Evolutionary conservation across 2,329 filamentous ascomycete species (phyloP), one percentile per base, ranked within the genome.

Genomic region (Rutstroemia sp.): DNA sequence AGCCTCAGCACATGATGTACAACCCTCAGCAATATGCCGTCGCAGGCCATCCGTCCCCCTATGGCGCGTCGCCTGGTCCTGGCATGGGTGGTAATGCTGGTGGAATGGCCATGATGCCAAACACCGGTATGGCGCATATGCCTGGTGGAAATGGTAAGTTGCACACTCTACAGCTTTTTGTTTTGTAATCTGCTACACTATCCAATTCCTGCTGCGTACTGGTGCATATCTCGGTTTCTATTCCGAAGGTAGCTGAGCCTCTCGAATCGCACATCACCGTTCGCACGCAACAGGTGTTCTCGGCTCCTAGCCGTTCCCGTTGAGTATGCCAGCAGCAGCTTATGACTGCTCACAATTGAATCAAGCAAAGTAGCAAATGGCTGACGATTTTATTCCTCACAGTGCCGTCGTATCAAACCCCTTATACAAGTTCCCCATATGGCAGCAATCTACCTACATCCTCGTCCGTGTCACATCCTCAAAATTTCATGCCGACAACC

Each of bases 401-500:
- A 82, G 80, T 83, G 75, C 70, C 78, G 63, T 67, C 69, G 49
- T 83, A 78, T 61, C 82, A 82, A 61, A 73, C 80, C 42, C 80
- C 82, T 52, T 85, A 81, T 62, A 76, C 79, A 23, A 75, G 73
- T 64, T 77, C 78, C 38, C 77, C 81, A 5, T 85, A 84, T 65
- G 79, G 78, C 48, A 62, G 62, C 42, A 64, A 61, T 48, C 61
- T 68, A 40, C 63, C 67, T 39, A 61, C 62, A 9, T 64, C 59
- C 71, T 77, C 63, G 8, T 53, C 61, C 12, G 54, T 63, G 74
- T 76, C 62, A 71, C 80, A 65, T 74, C 74, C 49, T 73, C 78
- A 39, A 74, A 81, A 78, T 67, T 84, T 82, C 64, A 79, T 82
- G 73, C 83, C 83, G 75, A 69, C 71, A 70, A 70, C 58, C 71